Evolutionary conservation across 768 basidiomycete species (phyloP).

Genomic region (Pholiota conissans): DNA sequence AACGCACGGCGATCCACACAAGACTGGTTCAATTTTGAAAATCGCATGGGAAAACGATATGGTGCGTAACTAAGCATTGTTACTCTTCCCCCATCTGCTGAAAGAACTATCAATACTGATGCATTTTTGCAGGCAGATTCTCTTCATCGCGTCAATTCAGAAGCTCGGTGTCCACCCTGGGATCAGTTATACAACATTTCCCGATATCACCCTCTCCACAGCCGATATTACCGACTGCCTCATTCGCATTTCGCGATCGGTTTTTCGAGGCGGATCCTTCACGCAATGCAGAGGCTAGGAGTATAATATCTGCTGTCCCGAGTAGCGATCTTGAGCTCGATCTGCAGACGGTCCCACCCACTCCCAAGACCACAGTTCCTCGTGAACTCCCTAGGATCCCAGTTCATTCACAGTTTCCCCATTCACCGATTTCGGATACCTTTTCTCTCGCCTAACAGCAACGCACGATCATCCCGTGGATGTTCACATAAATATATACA

Average conservation of each 20-base stretch:
- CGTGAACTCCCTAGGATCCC: background rate
- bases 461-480: background rate
- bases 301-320: slow-evolving; percentile 3
- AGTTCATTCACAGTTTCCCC: background rate
- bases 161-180: background rate
- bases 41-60: background rate
- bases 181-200: background rate
- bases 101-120: background rate
- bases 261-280: slow-evolving; percentile 1
- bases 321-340: slow-evolving; percentile 9
- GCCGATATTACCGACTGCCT: background rate
- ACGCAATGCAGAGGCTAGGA: background rate
- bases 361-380: background rate
- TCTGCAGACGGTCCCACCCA: slow-evolving; percentile 2
- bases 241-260: background rate
- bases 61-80: background rate
- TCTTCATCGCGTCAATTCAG: background rate
- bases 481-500: background rate
- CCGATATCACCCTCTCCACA: background rate
- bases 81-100: background rate
- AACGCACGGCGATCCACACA: slow-evolving; percentile 4
- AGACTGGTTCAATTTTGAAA: background rate
- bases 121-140: background rate
- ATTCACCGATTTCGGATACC: background rate
- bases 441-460: background rate